A percentile compares a stretch with the other conserved stretches of the same genome.
Conservation (phyloP, 2,329 filamentous ascomycete species). For the Ceratocystis destructans region DNA sequence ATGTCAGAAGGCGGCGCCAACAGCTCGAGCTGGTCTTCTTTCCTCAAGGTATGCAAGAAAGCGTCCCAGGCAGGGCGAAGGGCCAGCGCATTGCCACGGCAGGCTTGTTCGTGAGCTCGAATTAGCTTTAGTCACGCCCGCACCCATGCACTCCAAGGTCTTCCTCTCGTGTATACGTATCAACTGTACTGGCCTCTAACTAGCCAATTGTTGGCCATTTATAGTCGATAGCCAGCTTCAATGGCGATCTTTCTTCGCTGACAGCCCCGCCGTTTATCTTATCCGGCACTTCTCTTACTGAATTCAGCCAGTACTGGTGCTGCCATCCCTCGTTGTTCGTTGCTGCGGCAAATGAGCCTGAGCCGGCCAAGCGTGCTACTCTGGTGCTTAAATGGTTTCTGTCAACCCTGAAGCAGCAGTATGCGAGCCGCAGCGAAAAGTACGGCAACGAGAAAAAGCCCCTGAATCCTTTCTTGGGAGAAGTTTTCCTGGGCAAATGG, state of each 20-base stretch:
- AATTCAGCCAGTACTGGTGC: constrained; percentile 73
- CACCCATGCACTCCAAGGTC: neutral
- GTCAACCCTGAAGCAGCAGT: constrained; percentile 80
- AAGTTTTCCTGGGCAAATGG: constrained; percentile 89
- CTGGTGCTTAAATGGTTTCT: constrained; percentile 95
- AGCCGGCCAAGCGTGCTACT: constrained; percentile 68
- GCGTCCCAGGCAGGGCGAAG: too few species aligned
- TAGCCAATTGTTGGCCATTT: neutral
- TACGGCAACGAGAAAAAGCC: constrained; percentile 94
- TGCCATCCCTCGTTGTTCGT: constrained; percentile 66
- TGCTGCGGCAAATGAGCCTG: constrained; percentile 64
- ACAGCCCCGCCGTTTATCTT: constrained; percentile 75
- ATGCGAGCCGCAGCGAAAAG: constrained; percentile 58
- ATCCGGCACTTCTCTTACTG: constrained; percentile 61
- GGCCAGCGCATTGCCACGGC: too few species aligned
- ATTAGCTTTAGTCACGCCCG: neutral
- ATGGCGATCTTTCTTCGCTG: constrained; percentile 65
- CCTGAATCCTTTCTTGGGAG: constrained; percentile 87
- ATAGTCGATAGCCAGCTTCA: constrained; percentile 66
- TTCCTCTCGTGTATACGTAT: neutral
- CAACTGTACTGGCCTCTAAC: neutral
- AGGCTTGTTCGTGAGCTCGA: too few species aligned
- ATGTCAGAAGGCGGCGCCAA: constrained; percentile 23
- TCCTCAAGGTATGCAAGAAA: constrained; percentile 34
- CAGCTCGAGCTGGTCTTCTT: constrained; percentile 38